Percentiles rank a stretch among this genome's conserved stretches.
Evolutionary conservation across 2,329 filamentous ascomycete genomes (phyloP).

Genomic region (Penicillium sp.): DNA sequence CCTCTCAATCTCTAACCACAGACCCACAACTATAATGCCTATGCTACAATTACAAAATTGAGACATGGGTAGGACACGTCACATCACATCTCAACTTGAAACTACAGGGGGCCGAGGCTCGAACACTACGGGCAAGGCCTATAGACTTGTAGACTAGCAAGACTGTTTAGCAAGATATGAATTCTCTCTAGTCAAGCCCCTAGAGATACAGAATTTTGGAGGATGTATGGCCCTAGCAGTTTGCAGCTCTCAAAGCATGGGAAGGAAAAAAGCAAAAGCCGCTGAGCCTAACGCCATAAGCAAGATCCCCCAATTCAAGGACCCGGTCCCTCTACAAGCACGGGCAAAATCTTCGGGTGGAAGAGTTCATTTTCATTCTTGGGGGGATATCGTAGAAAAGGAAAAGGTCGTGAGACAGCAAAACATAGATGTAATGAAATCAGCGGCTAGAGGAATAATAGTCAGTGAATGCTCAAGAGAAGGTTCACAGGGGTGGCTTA

Average conservation of each 20-base stretch:
- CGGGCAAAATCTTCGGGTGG: not conserved
- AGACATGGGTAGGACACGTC: no score
- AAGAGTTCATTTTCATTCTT: not conserved
- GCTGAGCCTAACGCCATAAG: not conserved
- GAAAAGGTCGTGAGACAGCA: not conserved
- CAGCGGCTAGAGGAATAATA: slow-evolving; percentile 48
- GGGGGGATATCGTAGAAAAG: not conserved
- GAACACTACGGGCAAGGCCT: not conserved
- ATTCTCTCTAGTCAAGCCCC: not conserved
- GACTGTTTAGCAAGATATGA: not conserved
- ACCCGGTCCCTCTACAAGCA: not conserved
- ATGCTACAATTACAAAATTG: no score
- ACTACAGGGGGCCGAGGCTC: no score
- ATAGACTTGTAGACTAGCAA: not conserved
- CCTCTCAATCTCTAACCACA: no score
- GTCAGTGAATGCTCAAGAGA: not conserved
- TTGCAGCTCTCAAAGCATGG: not conserved
- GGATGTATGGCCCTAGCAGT: not conserved
- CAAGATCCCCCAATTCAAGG: not conserved
- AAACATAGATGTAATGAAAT: not conserved
- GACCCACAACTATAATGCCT: no score
- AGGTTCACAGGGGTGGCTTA: slow-evolving; percentile 32
- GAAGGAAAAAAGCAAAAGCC: not conserved
- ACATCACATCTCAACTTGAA: no score
- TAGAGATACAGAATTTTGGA: not conserved